Base-by-base conservation (phyloP, 129 eudicot species). In the Saussurea involucrata region DNA sequence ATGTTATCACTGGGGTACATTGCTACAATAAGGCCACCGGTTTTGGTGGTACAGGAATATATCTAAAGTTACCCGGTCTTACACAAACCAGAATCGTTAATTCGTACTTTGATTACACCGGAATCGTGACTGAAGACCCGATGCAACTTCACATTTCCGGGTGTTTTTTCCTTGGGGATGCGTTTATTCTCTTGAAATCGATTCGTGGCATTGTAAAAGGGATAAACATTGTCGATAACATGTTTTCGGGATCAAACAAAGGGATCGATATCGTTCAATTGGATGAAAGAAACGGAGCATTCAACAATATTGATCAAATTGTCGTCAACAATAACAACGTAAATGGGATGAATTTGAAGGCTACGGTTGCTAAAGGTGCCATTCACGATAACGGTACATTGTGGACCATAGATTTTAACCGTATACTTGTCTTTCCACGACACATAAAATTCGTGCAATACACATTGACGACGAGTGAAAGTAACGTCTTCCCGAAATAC, bases 1-100 rank as follows among this genome's bases (percentile, higher is more conserved):
- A 95, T 31, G 73, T 80, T 0, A 66, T 95, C 5, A 84, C 92
- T 4, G 98, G 97, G 3, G 96, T 95, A 13, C 98, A 95, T 79
- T 92, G 97, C 69, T 95, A 95, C 77, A 95, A 95, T 68, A 95
- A 95, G 78, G 98, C 98, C 20, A 86, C 92, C 0, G 94, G 96
- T 0, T 89, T 95, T 40, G 98, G 97, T 36, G 98, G 98, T 1
- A 84, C 87, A 0, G 98, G 98, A 7, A 85, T 95, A 24, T 91
- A 89, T 21, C 71, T 95, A 22, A 87, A 83, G 77, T 20, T 88
- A 25, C 92, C 97, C 0, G 90, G 94, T 2, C 74, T 91, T 11
- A 86, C 98, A 24, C 98, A 95, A 74, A 95, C 98, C 0, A 49
- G 98, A 28, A 89, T 95, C 0, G 90, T 91, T 0, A 84, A 85